These are phyloP conservation scores for Ustilago shanxiensis DNA, from an alignment of 1,284 basidiomycete genomes.

Conservation along the genomic window DNA sequence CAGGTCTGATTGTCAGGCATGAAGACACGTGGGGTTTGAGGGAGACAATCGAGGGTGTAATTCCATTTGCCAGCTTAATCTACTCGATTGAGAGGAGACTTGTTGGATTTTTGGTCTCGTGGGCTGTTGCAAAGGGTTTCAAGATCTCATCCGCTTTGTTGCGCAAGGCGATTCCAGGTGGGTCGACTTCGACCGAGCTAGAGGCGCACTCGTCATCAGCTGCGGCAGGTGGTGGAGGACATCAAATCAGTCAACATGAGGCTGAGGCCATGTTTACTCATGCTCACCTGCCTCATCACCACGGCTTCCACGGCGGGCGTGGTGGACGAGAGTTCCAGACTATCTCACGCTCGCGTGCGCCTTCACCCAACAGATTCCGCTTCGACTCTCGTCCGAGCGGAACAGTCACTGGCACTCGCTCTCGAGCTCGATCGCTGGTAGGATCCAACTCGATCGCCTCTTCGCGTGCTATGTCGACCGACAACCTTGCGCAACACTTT, in stretches of 20 bases:
- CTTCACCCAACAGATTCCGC: constrained; percentile 56
- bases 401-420: constrained; percentile 56
- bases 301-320: constrained; percentile 5
- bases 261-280: constrained; percentile 47
- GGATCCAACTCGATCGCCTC: constrained; percentile 41
- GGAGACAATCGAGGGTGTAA: constrained; percentile 67
- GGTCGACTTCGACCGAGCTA: constrained; percentile 16
- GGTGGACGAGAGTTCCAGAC: constrained; percentile 49
- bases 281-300: constrained; percentile 22
- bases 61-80: constrained; percentile 64
- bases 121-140: constrained; percentile 63
- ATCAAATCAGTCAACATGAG: constrained; percentile 42
- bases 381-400: constrained; percentile 35
- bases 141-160: constrained; percentile 52
- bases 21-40: constrained; percentile 69
- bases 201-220: constrained; percentile 13
- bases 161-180: constrained; percentile 41
- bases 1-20: constrained; percentile 67
- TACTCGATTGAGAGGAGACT: constrained; percentile 64
- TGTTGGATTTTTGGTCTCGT: constrained; percentile 61
- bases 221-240: constrained; percentile 1
- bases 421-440: constrained; percentile 55
- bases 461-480: constrained; percentile 50
- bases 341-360: constrained; percentile 61
- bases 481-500: constrained; percentile 55